Evolutionary conservation across 2,329 filamentous ascomycete genomes (phyloP), one percentile per base, ranked within the genome.

Genomic region (Talaromyces sp.): DNA sequence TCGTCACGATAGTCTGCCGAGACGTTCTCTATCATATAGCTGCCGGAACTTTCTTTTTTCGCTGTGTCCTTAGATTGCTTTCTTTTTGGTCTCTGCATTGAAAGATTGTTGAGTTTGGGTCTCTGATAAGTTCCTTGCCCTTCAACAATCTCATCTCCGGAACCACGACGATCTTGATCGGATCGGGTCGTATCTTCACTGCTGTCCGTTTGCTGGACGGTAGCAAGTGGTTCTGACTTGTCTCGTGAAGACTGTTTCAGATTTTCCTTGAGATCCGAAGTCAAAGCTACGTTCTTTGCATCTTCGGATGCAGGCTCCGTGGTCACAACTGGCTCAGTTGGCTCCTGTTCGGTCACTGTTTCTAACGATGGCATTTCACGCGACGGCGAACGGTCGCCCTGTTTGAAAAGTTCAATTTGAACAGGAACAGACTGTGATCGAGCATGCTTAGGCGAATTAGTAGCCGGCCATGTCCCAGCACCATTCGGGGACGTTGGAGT

Each of bases 101-200:
- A 67, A n/a, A 67, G 22, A 59, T 67, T 70, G 27, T 69, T 68
- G 62, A 71, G 59, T 61, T 66, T 73, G 7, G 73, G 73, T 63
- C 73, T 72, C 58, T 76, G 74, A 41, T 68, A 68, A 63, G 70
- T 71, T 25, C 74, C 74, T 52, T 69, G 72, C 10, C 72, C 75
- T 66, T 77, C 75, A 45, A 78, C 73, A 3, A 73, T 61, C 63
- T 77, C 73, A 9, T 50, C 39, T 22, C 47, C 61, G 13, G 43
- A 25, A n/a, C 8, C 19, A 11, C 35, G 50, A 37, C 43, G 19
- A 65, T 49, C 59, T 17, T 50, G 25, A 3, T 50, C 50, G 10
- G 35, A 22, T 15, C 59, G n/a, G 25, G 52, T 0, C 31, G 5
- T 37, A 27, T 25, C 35, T 41, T 61, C 56, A 56, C n/a, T 49